Evolutionary conservation across 805 yeast species (phyloP), one percentile per base, ranked within the genome.

Genomic region (Kazachstania taianensis): DNA sequence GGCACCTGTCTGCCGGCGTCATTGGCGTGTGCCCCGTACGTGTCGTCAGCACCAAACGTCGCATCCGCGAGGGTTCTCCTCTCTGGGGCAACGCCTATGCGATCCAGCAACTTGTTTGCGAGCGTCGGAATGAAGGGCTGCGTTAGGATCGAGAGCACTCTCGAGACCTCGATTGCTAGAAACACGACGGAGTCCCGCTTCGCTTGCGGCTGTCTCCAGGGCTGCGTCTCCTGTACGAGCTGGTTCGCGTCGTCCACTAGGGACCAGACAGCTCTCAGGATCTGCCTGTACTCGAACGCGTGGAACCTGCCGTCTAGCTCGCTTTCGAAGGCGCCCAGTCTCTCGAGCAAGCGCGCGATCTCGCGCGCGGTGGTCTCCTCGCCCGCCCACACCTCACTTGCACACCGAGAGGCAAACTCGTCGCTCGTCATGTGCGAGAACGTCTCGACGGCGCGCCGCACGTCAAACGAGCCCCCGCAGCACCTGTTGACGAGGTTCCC

Each of bases 401-500:
- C 25, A 4, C 12, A 9, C 12, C 12, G 25, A n/a, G 3, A 4
- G 7, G 14, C 12, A 4, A 28, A 28, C 4, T 28, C 5, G 3
- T 12, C 7, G 8, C 12, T n/a, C 7, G 16, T 14, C 4, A 5
- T 4, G 19, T 12, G 5, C 7, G 30, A 14, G 27, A 39, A 56
- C 33, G 41, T 38, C 44, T 45, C 7, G 30, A 52, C 38, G 58
- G 82, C 71, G 22, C 73, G 53, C 9, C 50, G 50, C 13, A 83
- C 64, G 49, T 69, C 58, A 49, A 89, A 89, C 38, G 77, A 75
- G 23, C 69, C 65, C 1, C 87, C 83, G 37, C 94, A 76, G 24
- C 78, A 71, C 41, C 98, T 66, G 42, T 78, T 72, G 15, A 81
- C 66, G 33, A 87, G 64, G 50, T 89, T 92, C 31, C 92, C 86